Conservation (phyloP, 202 grass and related monocot genomes). For the Elaeis oleifera region DNA sequence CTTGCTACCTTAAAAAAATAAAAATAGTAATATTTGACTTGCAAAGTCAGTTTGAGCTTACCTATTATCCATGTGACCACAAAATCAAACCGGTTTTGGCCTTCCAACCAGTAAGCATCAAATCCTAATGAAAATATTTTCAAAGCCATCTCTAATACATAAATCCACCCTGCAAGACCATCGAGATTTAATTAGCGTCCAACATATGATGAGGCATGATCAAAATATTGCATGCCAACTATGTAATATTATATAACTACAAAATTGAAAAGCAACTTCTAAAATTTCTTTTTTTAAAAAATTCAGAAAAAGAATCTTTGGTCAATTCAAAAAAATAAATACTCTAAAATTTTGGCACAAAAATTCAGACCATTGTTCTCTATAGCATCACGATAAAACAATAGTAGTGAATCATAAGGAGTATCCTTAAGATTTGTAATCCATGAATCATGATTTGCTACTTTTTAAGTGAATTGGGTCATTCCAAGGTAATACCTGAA, state of each 20-base stretch:
- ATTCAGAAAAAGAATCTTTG: neutral
- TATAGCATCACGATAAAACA: no score
- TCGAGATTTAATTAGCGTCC: neutral
- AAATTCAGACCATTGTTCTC: no score
- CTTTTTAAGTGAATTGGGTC: no score
- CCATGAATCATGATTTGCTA: no score
- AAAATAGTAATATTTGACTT: no score
- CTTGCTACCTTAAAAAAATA: no score
- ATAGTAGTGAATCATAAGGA: no score
- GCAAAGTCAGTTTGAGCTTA: slow-evolving; percentile 24
- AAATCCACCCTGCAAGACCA: slow-evolving; percentile 78
- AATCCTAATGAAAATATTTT: slow-evolving; percentile 98
- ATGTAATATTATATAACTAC: slow-evolving; percentile 1
- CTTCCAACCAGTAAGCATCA: slow-evolving; percentile 89
- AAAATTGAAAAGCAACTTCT: neutral
- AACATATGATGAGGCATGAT: neutral
- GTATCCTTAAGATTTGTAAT: no score
- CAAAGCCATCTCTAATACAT: slow-evolving; percentile 88
- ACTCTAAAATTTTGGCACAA: no score
- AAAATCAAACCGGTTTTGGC: slow-evolving; percentile 96
- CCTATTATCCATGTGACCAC: slow-evolving; percentile 93
- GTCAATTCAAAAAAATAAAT: no score
- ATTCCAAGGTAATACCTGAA: no score
- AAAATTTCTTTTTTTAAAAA: neutral
- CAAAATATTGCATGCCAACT: neutral